A percentile compares a stretch with the other conserved stretches of the same genome.
Evolutionary conservation across 768 basidiomycete genomes (phyloP).

Genomic region (Dioszegia aurantiaca): DNA sequence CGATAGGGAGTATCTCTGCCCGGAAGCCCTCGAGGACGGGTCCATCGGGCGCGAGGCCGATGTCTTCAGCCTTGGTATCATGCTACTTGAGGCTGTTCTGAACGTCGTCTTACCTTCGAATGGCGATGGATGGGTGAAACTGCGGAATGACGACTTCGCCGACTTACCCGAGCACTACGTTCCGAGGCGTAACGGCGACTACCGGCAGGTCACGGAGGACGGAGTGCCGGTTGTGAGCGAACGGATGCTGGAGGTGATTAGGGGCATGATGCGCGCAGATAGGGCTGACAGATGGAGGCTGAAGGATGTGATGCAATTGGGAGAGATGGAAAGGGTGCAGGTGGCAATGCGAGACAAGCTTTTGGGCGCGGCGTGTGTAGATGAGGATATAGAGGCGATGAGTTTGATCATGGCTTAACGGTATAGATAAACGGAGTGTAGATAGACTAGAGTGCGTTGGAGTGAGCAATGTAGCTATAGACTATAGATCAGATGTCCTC

Average conservation of each 20-base stretch:
- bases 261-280: conserved; percentile 39
- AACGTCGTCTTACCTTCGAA: conserved; percentile 87
- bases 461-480: background rate
- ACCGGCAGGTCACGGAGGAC: background rate
- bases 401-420: conserved; percentile 24
- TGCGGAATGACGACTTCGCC: conserved; percentile 85
- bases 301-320: conserved; percentile 19
- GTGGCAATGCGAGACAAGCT: conserved; percentile 1
- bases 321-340: conserved; percentile 21
- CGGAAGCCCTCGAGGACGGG: conserved; percentile 80
- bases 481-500: no score
- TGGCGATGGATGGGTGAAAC: conserved; percentile 88
- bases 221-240: conserved; percentile 26
- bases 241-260: conserved; percentile 27
- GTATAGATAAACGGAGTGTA: conserved; percentile 5
- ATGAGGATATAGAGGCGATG: background rate
- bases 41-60: conserved; percentile 88
- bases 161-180: conserved; percentile 52
- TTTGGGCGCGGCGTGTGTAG: conserved; percentile 4
- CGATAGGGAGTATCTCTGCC: conserved; percentile 93
- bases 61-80: conserved; percentile 95
- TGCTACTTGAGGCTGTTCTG: conserved; percentile 86
- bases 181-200: background rate
- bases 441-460: background rate
- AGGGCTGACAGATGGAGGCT: conserved; percentile 20